Conservation (phyloP, 768 basidiomycete genomes). For the Crucibulum laeve region DNA sequence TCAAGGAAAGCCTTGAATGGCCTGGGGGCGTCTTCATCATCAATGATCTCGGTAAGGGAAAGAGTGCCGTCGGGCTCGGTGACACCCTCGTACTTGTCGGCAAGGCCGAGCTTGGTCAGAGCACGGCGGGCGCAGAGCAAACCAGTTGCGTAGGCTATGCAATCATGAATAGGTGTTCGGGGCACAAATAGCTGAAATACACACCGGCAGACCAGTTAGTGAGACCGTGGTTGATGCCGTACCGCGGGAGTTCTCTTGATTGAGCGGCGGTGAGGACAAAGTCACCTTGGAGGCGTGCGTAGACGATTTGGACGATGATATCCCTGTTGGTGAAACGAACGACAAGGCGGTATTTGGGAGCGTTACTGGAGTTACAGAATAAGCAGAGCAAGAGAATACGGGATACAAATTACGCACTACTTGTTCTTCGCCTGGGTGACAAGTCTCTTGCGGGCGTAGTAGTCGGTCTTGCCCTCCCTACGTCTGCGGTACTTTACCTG, state of each 20-base stretch:
- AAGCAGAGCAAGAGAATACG: neutral
- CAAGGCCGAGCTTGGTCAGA: conserved; percentile 90
- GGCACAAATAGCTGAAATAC: conserved; percentile 9
- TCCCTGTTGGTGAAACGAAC: conserved; percentile 99
- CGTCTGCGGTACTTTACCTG: conserved; percentile 98
- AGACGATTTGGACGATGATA: conserved; percentile 92
- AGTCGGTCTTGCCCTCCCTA: conserved; percentile 99
- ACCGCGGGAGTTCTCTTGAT: conserved; percentile 89
- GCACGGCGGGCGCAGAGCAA: conserved; percentile 94
- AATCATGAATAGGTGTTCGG: conserved; percentile 2
- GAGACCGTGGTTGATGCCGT: conserved; percentile 96
- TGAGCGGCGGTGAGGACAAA: conserved; percentile 85
- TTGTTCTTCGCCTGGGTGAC: conserved; percentile 99
- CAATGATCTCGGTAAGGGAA: conserved; percentile 76
- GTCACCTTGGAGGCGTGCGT: conserved; percentile 97
- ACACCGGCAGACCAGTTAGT: conserved; percentile 98
- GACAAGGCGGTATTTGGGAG: conserved; percentile 96
- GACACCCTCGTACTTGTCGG: conserved; percentile 97
- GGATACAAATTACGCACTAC: conserved; percentile 52
- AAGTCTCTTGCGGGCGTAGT: conserved; percentile 97
- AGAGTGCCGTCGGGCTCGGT: conserved; percentile 87
- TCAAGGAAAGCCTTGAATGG: conserved; percentile 99
- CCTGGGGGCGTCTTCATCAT: conserved; percentile 89
- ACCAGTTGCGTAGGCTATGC: conserved; percentile 97
- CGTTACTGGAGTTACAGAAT: conserved; percentile 55